Base-by-base conservation (phyloP, 169 alveolate species). In the Cryptosporidium andersoni region DNA sequence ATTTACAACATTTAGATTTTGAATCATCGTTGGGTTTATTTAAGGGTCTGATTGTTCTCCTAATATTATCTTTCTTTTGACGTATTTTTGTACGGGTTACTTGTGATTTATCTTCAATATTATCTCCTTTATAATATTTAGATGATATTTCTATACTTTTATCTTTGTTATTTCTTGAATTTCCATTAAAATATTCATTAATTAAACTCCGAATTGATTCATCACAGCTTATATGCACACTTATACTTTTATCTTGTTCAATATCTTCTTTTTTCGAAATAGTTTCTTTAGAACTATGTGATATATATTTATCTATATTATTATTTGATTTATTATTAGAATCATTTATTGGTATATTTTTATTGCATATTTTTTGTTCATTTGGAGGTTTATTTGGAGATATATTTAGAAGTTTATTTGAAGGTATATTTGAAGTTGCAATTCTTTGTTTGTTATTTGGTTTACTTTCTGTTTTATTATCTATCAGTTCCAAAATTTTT, bases 401-500 rank as follows among this genome's bases (percentile, higher is more conserved):
- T 7, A 7, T 8, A 48, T 48, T 48, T 11, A 48, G 11, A 48
- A 48, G 53, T 7, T 48, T 48, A 8, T 49, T 49, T 49, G 55
- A 49, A 9, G 55, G 12, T 9, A 11, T 56, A 56, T 56, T 56
- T 56, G 9, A 9, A 25, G 11, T 56, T 25, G 9, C 0, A 9
- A 49, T 8, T 49, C 0, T 49, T 8, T 49, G 8, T 49, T 52
- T 36, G 16, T 11, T 1, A 14, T 63, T 7, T 7, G 7, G 9
- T 2, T 56, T 39, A 4, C 12, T 64, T 43, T 58, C 85, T 14
- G 5, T 39, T 58, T 7, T 16, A 8, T 14, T 6, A 16, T 56
- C 55, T 12, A 74, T 60, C 9, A 74, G 48, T 42, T 74, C 85
- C 4, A 74, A 64, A n/a, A 74, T 74, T 16, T 62, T 74, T 53